These are phyloP conservation scores for Aspergillus ochraceoroseus DNA, from an alignment of 2,329 filamentous ascomycete genomes.

Conservation along the genomic window DNA sequence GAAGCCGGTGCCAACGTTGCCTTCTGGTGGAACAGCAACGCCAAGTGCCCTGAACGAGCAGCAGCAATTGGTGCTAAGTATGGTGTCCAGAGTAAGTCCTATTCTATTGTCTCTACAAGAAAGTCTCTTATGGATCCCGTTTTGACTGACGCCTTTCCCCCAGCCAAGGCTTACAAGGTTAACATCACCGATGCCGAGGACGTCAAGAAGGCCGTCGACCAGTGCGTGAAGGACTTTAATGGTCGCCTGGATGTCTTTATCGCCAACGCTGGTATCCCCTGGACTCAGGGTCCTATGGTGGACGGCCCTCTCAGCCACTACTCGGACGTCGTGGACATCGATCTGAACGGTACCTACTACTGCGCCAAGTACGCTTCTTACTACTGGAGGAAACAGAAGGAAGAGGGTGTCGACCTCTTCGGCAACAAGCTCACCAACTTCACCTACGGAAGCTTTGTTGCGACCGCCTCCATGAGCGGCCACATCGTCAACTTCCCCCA, in stretches of 20 bases:
- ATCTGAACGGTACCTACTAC: constrained; percentile 74
- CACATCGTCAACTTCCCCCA: constrained; percentile 75
- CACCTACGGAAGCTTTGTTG: constrained; percentile 65
- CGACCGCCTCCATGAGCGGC: constrained; percentile 72
- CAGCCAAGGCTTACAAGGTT: constrained; percentile 49
- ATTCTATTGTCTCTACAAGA: no score
- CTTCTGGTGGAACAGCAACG: constrained; percentile 68
- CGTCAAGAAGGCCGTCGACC: constrained; percentile 41
- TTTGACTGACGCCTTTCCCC: no score
- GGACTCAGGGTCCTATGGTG: constrained; percentile 64
- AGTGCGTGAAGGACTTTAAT: constrained; percentile 59
- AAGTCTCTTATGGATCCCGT: no score
- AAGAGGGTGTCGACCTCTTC: constrained; percentile 59
- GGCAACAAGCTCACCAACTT: constrained; percentile 59
- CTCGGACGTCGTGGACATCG: constrained; percentile 62
- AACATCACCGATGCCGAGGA: constrained; percentile 43
- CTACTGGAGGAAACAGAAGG: constrained; percentile 66
- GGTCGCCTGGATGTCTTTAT: constrained; percentile 72
- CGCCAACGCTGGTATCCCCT: constrained; percentile 71
- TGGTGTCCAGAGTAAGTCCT: constrained; percentile 53
- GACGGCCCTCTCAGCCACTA: constrained; percentile 62
- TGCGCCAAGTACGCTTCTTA: constrained; percentile 65
- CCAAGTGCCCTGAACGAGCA: constrained; percentile 58
- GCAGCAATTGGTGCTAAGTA: constrained; percentile 61
- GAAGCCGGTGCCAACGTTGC: constrained; percentile 69